Conservation (phyloP, 805 yeast genomes). For the Danielozyma ontarioensis region DNA sequence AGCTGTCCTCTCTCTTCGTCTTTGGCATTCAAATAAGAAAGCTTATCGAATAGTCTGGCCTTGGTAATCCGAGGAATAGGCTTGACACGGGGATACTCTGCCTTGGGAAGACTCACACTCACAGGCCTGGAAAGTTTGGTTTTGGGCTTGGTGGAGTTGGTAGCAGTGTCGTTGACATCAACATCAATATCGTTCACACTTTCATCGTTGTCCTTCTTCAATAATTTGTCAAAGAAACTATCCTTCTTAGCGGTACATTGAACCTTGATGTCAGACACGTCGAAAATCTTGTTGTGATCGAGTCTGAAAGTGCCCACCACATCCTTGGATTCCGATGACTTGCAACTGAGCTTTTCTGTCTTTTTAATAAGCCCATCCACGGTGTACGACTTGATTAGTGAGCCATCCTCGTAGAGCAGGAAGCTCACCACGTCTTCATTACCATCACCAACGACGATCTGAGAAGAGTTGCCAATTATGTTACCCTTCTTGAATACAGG, state of each 20-base stretch:
- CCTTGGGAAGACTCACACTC: constrained; percentile 35
- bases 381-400: constrained; percentile 22
- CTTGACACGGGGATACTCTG: constrained; percentile 37
- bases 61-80: constrained; percentile 37
- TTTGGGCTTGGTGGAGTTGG: constrained; percentile 13
- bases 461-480: constrained; percentile 23
- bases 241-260: constrained; percentile 30
- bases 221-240: constrained; percentile 18
- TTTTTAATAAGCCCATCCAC: constrained; percentile 20
- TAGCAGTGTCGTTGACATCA: constrained; percentile 9
- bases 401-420: constrained; percentile 35
- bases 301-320: constrained; percentile 40
- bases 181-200: constrained; percentile 1
- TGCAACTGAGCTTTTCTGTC: constrained; percentile 37
- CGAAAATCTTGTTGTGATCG: constrained; percentile 47
- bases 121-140: constrained; percentile 13
- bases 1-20: constrained; percentile 52
- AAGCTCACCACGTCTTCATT: constrained; percentile 23
- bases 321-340: constrained; percentile 18
- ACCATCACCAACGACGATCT: constrained; percentile 31
- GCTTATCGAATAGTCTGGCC: constrained; percentile 39
- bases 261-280: constrained; percentile 39
- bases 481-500: constrained; percentile 47
- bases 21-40: constrained; percentile 46
- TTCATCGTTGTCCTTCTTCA: constrained; percentile 12